Percentiles rank a stretch among this genome's conserved stretches.
Conservation (phyloP, 371 early-diverging fungal genomes). For the Mucor indicus region DNA sequence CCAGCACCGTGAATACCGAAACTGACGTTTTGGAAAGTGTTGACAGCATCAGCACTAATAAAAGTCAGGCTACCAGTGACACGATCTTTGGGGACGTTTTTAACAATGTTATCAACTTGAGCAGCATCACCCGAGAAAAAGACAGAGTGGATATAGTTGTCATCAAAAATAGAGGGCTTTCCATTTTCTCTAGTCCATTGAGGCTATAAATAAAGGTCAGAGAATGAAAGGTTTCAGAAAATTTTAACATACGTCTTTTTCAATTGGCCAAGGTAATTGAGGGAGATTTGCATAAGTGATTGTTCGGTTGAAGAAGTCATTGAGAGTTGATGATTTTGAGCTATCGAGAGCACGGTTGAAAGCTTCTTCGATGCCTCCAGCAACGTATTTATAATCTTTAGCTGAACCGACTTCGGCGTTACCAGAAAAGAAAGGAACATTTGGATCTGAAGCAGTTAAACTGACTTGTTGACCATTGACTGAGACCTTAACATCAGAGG, state of each 20-base stretch:
- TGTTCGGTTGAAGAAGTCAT: conserved; percentile 49
- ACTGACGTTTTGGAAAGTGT: conserved; percentile 29
- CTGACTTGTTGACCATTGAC: conserved; percentile 40
- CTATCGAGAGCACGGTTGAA: conserved; percentile 43
- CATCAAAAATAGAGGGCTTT: conserved; percentile 44
- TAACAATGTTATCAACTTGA: conserved; percentile 26
- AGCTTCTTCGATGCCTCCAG: conserved; percentile 40
- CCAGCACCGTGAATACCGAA: conserved; percentile 57
- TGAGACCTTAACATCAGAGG: conserved; percentile 42
- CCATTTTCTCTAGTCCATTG: conserved; percentile 49
- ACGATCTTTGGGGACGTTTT: conserved; percentile 21
- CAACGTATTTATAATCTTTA: conserved; percentile 33
- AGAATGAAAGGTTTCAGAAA: no score
- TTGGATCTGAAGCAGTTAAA: conserved; percentile 39
- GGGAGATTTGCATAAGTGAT: conserved; percentile 55
- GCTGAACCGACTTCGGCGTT: conserved; percentile 27
- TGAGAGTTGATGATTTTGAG: conserved; percentile 31
- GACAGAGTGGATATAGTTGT: conserved; percentile 50
- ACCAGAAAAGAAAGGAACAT: conserved; percentile 46
- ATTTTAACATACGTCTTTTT: conserved; percentile 17
- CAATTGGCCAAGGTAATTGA: conserved; percentile 50
- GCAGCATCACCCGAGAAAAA: conserved; percentile 36
- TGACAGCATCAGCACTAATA: conserved; percentile 41
- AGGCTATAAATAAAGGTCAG: conserved; percentile 23
- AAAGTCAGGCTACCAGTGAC: conserved; percentile 35